Evolutionary conservation across 768 basidiomycete species (phyloP).

Genomic region (Dioszegia crocea): DNA sequence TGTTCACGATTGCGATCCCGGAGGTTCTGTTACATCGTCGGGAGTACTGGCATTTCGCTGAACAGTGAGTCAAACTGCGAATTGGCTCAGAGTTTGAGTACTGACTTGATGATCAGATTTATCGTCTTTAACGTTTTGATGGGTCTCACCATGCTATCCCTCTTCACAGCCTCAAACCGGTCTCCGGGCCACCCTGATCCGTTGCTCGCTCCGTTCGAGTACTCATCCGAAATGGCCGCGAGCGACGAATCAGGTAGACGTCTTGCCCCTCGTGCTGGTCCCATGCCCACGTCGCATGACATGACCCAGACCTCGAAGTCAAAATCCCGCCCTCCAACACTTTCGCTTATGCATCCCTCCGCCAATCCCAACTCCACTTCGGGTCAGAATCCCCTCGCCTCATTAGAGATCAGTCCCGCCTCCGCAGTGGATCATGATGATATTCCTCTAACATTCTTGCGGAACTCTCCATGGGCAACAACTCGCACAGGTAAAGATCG

Average conservation of each 20-base stretch:
- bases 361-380: not conserved
- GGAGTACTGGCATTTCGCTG: slow-evolving; percentile 23
- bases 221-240: not conserved
- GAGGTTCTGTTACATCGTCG: slow-evolving; percentile 25
- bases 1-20: slow-evolving; percentile 22
- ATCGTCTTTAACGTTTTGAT: slow-evolving; percentile 31
- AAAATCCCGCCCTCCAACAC: not conserved
- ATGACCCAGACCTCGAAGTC: not conserved
- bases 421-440: slow-evolving; percentile 20
- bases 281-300: not conserved
- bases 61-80: slow-evolving; percentile 27
- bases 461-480: slow-evolving; percentile 25
- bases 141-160: slow-evolving; percentile 28
- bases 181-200: slow-evolving; percentile 31
- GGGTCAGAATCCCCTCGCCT: too few relatives aligned
- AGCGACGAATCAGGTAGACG: not conserved
- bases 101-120: too few relatives aligned
- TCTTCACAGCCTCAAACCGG: slow-evolving; percentile 32
- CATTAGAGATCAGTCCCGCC: too few relatives aligned
- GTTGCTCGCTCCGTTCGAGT: slow-evolving; percentile 17
- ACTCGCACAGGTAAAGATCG: slow-evolving; percentile 21
- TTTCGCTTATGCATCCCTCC: not conserved
- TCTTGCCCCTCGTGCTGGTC: not conserved
- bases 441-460: slow-evolving; percentile 25
- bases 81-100: too few relatives aligned